Base-by-base conservation (phyloP, 495 filamentous ascomycete species). In the Bacidia gigantensis region DNA sequence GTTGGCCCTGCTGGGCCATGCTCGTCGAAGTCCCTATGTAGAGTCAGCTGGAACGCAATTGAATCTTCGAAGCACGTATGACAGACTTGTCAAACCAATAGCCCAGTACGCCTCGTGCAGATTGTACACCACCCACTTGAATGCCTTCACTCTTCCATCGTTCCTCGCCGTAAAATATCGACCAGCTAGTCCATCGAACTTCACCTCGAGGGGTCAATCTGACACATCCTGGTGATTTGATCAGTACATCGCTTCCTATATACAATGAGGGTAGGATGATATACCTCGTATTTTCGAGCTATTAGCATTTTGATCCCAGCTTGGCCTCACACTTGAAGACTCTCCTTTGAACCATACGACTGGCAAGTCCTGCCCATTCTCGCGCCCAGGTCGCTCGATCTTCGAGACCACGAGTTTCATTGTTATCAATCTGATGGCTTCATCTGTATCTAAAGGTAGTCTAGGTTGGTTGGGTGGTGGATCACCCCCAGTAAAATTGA, bases 81-180 rank as follows among this genome's bases (percentile, higher is more conserved):
- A 64, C 64, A 25, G 64, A 79, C 75, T 74, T 79, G 52, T 83
- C 80, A 56, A 83, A 84, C 81, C 81, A 84, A 26, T 70, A 78
- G 10, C 81, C 81, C 10, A 81, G 29, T 1, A 83, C 74, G 3
- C 80, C 80, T 26, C 79, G 65, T 11, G 71, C 74, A 2, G 78
- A 77, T 41, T 61, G 59, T 3, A 72, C 53, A 0, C 81, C 81
- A 9, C 81, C 81, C 17, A 84, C 54, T 63, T 85, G 81, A 2
- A 85, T 67, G 10, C 78, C 74, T 64, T 85, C 81, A 58, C 78
- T 81, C 3, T 71, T 66, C 81, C 81, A 85, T 17, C 79, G 60
- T 59, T 82, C 77, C 51, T 77, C 70, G 18, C 66, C 79, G 46
- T 72, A 62, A 50, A 80, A 81, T 18, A 83, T 69, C 2, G 78